Evolutionary conservation across 1,284 basidiomycete genomes (phyloP).

Genomic region (Ceratobasidium sp.): DNA sequence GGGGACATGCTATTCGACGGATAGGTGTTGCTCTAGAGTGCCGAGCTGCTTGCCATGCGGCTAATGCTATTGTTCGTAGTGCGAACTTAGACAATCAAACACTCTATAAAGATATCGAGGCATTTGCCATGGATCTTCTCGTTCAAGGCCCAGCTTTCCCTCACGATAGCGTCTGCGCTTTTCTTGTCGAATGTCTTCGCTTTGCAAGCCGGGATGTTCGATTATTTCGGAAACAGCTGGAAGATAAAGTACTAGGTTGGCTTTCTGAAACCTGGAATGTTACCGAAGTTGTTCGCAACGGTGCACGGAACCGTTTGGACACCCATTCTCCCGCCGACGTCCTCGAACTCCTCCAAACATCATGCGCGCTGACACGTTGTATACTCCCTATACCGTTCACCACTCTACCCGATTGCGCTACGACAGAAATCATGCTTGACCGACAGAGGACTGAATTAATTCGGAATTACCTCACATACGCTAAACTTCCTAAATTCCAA

Average conservation of each 20-base stretch:
- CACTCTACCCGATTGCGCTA: conserved; percentile 68
- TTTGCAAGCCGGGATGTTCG: conserved; percentile 79
- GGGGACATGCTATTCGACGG: conserved; percentile 82
- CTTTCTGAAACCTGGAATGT: conserved; percentile 75
- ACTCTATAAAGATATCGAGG: conserved; percentile 74
- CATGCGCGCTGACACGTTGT: conserved; percentile 60
- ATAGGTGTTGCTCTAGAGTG: conserved; percentile 69
- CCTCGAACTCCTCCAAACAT: conserved; percentile 65
- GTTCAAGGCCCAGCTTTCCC: conserved; percentile 86
- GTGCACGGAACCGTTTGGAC: conserved; percentile 55
- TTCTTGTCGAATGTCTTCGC: conserved; percentile 71
- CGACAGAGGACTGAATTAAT: conserved; percentile 66
- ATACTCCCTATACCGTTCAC: conserved; percentile 58
- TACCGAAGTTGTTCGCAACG: conserved; percentile 51
- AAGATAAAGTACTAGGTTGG: conserved; percentile 86
- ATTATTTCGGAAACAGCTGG: conserved; percentile 79
- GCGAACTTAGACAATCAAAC: conserved; percentile 50
- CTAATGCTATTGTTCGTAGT: conserved; percentile 54
- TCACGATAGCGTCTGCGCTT: conserved; percentile 84
- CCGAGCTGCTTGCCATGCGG: conserved; percentile 83
- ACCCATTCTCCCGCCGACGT: conserved; percentile 63
- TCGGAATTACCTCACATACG: conserved; percentile 72
- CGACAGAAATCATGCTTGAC: conserved; percentile 66
- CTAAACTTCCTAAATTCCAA: conserved; percentile 58
- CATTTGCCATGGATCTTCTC: conserved; percentile 78